Evolutionary conservation across 257 asterid genomes (phyloP), one percentile per base, ranked within the genome.

Genomic region (Phtheirospermum japonicum): DNA sequence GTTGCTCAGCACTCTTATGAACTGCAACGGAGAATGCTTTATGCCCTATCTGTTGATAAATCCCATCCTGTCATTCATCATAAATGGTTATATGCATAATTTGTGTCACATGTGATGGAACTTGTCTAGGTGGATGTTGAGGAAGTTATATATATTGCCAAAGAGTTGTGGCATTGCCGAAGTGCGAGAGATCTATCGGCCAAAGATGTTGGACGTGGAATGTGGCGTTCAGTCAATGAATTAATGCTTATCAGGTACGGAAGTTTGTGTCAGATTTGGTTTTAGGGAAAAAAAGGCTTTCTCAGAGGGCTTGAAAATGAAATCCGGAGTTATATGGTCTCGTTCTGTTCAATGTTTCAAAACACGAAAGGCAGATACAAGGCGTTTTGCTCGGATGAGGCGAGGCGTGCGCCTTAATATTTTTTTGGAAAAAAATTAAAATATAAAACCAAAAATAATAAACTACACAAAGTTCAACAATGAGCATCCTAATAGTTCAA

Each of bases 111-210:
- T 62, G 53, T 36, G 62, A 37, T 66, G 33, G 58, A 55, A 61
- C 71, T 63, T 63, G 75, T 71, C 20, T 74, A 92, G 99, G 99
- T 92, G 64, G 99, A 89, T 72, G 97, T 82, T 43, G 93, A 83
- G 58, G 97, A 92, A 78, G 95, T 89, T 40, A 79, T 83, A 95
- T 89, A 89, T 59, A 62, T 89, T 45, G 83, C 70, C 57, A 92
- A 92, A 82, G 99, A 89, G 80, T 79, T 92, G 81, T 92, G 98
- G 98, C 91, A 74, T 65, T 91, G 96, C 59, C 86, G 97, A 74
- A 86, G 99, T 83, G 95, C 96, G 26, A 83, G 95, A 74, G 99
- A 92, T 73, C 79, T 74, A 61, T 73, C 85, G 4, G 71, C 74
- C 34, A 89, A 87, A 76, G 88, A 89, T 56, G 95, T 92, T 13